Evolutionary conservation across 345 rosid genomes (phyloP).

Genomic region (Conringia planisiliqua): DNA sequence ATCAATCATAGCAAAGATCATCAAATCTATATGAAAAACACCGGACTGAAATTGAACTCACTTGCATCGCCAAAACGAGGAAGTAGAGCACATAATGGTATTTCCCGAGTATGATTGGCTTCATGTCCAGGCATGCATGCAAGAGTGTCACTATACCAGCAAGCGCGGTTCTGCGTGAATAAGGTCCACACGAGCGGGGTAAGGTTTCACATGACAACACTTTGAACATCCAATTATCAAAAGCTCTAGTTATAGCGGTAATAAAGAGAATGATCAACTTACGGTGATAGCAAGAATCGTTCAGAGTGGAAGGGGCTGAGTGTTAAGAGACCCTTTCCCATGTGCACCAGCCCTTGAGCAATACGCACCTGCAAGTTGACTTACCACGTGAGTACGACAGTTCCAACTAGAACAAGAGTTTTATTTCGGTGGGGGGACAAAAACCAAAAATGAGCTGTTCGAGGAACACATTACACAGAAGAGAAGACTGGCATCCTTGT

Average conservation of each 20-base stretch:
- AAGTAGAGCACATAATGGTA: conserved; percentile 89
- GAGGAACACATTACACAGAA: conserved; percentile 66
- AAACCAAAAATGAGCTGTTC: neutral
- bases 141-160: conserved; percentile 80
- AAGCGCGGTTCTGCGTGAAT: conserved; percentile 64
- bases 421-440: neutral
- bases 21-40: neutral
- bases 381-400: neutral
- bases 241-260: neutral
- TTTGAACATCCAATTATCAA: neutral
- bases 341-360: conserved; percentile 94
- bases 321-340: conserved; percentile 92
- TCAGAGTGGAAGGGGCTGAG: conserved; percentile 95
- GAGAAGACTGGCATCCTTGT: conserved; percentile 83
- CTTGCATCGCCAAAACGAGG: conserved; percentile 96
- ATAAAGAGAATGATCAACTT: conserved; percentile 31
- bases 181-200: neutral
- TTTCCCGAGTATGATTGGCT: conserved; percentile 73
- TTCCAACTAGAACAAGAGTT: neutral
- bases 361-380: conserved; percentile 67
- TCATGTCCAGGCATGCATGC: conserved; percentile 92
- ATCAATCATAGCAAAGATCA: neutral
- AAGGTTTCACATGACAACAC: neutral
- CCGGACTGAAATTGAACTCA: conserved; percentile 17
- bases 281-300: conserved; percentile 86